Percentiles rank a stretch among this genome's conserved stretches.
Evolutionary conservation across 441 rosid species (phyloP).

Genomic region (Populus hybrid): DNA sequence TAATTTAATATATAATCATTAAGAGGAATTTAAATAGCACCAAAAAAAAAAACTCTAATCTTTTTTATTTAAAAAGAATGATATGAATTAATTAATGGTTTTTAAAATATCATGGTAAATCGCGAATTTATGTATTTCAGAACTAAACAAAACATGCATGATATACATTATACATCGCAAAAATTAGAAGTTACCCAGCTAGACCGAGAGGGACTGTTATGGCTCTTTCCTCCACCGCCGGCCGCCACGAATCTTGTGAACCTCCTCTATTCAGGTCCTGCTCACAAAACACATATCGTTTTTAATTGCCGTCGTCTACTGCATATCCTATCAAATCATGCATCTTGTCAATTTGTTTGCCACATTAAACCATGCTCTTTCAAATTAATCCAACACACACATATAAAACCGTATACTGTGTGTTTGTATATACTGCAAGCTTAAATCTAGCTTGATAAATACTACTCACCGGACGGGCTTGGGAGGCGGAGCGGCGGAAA

Average conservation of each 20-base stretch:
- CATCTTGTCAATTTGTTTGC: no score
- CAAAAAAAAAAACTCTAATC: no score
- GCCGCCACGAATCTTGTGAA: not conserved
- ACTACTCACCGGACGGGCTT: not conserved
- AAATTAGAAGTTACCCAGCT: conserved; percentile 12
- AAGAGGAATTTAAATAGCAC: no score
- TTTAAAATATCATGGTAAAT: not conserved
- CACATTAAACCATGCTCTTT: no score
- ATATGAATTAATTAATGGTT: no score
- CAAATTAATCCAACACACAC: no score
- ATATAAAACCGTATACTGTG: no score
- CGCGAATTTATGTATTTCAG: not conserved
- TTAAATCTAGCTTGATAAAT: not conserved
- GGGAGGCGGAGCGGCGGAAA: not conserved
- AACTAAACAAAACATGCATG: not conserved
- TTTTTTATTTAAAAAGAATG: no score
- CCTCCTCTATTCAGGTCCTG: conserved; percentile 16
- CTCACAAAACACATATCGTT: not conserved
- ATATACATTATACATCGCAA: not conserved
- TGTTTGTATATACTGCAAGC: no score
- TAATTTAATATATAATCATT: no score
- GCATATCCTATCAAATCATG: not conserved
- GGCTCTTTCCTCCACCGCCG: conserved; percentile 6
- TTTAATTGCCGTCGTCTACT: not conserved
- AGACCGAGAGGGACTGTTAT: not conserved